These are phyloP conservation scores for Wallacemonas sp. DNA, from an alignment of 208 protist species.

Conservation along the genomic window DNA sequence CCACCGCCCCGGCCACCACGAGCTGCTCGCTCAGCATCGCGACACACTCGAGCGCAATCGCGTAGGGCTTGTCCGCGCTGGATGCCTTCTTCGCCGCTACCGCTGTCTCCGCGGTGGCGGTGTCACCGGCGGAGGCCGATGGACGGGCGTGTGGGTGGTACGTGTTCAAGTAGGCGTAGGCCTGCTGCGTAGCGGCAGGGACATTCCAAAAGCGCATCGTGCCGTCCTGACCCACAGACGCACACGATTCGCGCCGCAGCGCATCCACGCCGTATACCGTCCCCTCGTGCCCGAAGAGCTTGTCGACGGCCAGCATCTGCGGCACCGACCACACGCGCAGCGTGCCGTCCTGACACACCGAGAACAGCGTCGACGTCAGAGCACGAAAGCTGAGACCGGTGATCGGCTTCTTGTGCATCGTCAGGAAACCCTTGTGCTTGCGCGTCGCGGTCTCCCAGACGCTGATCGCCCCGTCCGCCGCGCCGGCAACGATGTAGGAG, in stretches of 20 bases:
- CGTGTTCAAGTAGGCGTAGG: constrained; percentile 37
- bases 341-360: constrained; percentile 70
- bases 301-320: constrained; percentile 84
- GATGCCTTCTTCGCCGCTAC: neutral
- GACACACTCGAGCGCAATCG: constrained; percentile 66
- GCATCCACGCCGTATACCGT: constrained; percentile 49
- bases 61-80: constrained; percentile 5
- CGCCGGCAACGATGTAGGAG: constrained; percentile 81
- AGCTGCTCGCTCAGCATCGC: constrained; percentile 82
- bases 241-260: constrained; percentile 69
- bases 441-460: constrained; percentile 75
- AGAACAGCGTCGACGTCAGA: constrained; percentile 64
- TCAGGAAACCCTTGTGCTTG: constrained; percentile 70
- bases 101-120: constrained; percentile 13
- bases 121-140: neutral
- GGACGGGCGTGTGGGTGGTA: neutral
- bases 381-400: constrained; percentile 84
- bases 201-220: constrained; percentile 91
- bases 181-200: constrained; percentile 84
- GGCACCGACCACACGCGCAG: constrained; percentile 86
- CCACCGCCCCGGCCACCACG: constrained; percentile 56
- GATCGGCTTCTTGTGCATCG: constrained; percentile 80
- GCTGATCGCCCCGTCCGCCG: constrained; percentile 74
- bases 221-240: constrained; percentile 81
- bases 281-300: constrained; percentile 86